Conservation (phyloP, 2,329 filamentous ascomycete species). For the Talaromyces atroroseus region DNA sequence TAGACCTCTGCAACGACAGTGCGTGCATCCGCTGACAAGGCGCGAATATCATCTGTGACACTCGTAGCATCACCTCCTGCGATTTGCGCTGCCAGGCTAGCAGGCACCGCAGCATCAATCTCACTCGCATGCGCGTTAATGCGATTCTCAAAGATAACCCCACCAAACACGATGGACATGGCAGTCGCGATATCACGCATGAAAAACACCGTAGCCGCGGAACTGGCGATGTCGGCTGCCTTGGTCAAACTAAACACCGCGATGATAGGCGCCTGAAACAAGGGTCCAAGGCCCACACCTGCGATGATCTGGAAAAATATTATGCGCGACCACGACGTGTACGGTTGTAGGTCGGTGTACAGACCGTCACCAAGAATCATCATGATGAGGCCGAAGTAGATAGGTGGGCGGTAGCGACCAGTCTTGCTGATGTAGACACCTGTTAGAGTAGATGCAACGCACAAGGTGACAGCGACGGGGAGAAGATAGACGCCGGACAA, state of each 20-base stretch:
- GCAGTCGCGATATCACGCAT: not conserved
- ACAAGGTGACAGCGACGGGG: not conserved
- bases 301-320: not conserved
- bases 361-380: not conserved
- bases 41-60: not conserved
- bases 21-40: not conserved
- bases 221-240: not conserved
- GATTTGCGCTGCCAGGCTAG: not conserved
- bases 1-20: not conserved
- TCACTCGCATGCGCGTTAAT: slow-evolving; percentile 20
- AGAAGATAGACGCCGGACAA: slow-evolving; percentile 5
- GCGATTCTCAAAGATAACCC: slow-evolving; percentile 39
- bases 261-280: slow-evolving; percentile 1
- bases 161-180: slow-evolving; percentile 1
- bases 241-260: slow-evolving; percentile 1
- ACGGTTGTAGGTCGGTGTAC: not conserved
- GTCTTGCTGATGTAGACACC: not conserved
- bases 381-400: not conserved
- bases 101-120: not conserved
- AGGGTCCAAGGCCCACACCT: not conserved
- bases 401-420: not conserved
- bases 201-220: not conserved
- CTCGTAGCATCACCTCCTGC: not conserved
- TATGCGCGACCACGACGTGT: not conserved
- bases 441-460: not conserved